Base-by-base conservation (phyloP, 2,329 filamentous ascomycete genomes). In the Cephalotrichum gorgonifer region DNA sequence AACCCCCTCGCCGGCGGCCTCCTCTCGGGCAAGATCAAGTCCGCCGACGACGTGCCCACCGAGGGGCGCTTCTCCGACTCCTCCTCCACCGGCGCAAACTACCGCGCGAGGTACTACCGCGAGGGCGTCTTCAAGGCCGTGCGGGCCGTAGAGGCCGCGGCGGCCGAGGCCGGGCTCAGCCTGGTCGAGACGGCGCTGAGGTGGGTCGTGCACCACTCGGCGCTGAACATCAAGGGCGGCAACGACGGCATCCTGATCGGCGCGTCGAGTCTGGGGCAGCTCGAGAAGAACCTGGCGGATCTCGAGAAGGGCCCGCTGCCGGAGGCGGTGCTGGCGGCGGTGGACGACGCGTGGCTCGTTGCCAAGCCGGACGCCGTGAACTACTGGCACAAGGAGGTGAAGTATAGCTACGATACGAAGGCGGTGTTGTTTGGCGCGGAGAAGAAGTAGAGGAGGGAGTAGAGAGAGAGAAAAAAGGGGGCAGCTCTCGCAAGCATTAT, bases 1-100 rank as follows among this genome's bases (percentile, higher is more conserved):
- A 94, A 93, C 62, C 88, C 87, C 1, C 71, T 91, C 49, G 86
- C 86, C 1, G 88, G 87, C 20, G 88, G 88, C 2, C 68, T 94
- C 12, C 85, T 94, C 64, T 84, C 80, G 9, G 88, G 87, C 54
- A 90, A 89, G 67, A 81, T 87, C 70, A 86, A 85, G 67, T 76
- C 78, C 47, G 67, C 68, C 44, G 83, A 88, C 55, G 63, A 72
- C 38, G 64, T 72, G 22, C 86, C 85, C 0, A 64, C 68, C 0
- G 78, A 83, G 50, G 87, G 88, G 12, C 78, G 87, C 31, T 94
- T 84, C 69, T 84, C 80, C 54, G 72, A 84, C 56, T 65, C 65
- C 17, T 60, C 59, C 33, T 77, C 79, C 14, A 64, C 63, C 12
- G 84, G 83, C 6, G 52, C 55, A 25, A 69, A 70, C 55, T 88